Percentiles rank a stretch among this genome's conserved stretches.
phyloP scores from a whole-genome alignment of 106 monocot genomes.

The Amphibolis antarctica region DNA sequence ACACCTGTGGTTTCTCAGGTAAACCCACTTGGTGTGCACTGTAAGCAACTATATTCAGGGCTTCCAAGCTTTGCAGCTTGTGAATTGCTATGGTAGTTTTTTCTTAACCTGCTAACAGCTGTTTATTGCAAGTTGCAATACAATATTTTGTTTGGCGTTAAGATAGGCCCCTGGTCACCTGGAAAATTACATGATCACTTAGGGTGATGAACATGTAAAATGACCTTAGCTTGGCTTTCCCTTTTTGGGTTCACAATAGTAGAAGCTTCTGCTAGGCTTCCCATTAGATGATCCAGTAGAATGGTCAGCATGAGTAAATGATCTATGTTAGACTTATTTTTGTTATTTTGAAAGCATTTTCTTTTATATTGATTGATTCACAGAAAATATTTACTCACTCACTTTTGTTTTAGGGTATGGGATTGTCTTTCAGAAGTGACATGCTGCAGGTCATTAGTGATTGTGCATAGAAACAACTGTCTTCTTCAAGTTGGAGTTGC shows the following conservation, averaged over 20 bases:
- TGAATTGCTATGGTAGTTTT: conserved; percentile 64
- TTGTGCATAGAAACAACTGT: conserved; percentile 41
- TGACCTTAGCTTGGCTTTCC: too few species aligned
- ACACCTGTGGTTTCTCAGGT: conserved; percentile 9
- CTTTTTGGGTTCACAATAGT: too few species aligned
- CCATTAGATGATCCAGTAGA: too few species aligned
- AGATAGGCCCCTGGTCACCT: too few species aligned
- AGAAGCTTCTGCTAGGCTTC: too few species aligned
- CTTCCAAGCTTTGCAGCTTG: conserved; percentile 29
- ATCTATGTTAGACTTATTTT: too few species aligned
- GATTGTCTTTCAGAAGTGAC: conserved; percentile 60
- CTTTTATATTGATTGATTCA: not conserved
- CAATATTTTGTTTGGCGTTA: too few species aligned
- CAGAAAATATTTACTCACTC: not conserved
- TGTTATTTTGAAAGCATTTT: too few species aligned
- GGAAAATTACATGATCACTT: too few species aligned
- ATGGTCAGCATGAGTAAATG: too few species aligned
- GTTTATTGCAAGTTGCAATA: not conserved
- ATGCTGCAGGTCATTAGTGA: conserved; percentile 77
- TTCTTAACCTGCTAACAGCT: not conserved
- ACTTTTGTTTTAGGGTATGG: conserved; percentile 46
- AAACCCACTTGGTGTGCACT: conserved; percentile 39
- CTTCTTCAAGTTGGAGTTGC: conserved; percentile 85
- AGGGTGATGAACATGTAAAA: too few species aligned
- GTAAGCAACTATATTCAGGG: conserved; percentile 34